These are phyloP conservation scores for Prunus yedoensis DNA, from an alignment of 331 rosid genomes.

Conservation along the genomic window DNA sequence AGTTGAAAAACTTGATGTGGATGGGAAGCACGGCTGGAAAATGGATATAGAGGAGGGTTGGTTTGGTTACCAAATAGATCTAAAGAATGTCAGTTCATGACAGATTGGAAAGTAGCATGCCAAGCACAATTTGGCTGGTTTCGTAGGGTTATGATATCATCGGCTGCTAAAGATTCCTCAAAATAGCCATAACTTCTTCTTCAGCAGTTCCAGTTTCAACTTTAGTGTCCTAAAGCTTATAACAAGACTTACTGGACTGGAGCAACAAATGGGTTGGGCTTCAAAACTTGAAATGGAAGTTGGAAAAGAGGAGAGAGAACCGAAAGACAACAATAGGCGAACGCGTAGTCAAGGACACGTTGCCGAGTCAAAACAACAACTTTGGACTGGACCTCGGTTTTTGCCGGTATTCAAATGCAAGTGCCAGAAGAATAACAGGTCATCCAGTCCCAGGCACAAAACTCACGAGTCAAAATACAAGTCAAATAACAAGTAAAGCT, in stretches of 20 bases:
- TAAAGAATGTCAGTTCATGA: background rate
- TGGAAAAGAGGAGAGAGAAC: background rate
- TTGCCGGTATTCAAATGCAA: background rate
- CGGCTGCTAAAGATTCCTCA: background rate
- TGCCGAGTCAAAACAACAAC: conserved; percentile 10
- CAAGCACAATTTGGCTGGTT: background rate
- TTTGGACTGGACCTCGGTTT: background rate
- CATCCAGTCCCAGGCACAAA: conserved; percentile 4
- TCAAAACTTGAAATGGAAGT: background rate
- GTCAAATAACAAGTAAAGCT: background rate
- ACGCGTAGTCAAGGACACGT: conserved; percentile 8
- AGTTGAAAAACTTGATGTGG: too few species aligned
- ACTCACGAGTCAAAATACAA: conserved; percentile 8
- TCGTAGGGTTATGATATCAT: background rate
- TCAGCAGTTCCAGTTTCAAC: background rate
- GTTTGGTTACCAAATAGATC: background rate
- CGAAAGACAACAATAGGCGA: background rate
- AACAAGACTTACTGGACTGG: conserved; percentile 3
- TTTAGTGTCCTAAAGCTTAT: background rate
- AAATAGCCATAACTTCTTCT: too few species aligned
- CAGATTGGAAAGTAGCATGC: background rate
- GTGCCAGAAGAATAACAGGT: background rate
- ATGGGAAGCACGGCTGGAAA: too few species aligned
- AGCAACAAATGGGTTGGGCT: conserved; percentile 11
- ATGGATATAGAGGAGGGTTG: too few species aligned